These are phyloP conservation scores for Hypoxylon sp. DNA, from an alignment of 2,329 filamentous ascomycete genomes.

Conservation along the genomic window DNA sequence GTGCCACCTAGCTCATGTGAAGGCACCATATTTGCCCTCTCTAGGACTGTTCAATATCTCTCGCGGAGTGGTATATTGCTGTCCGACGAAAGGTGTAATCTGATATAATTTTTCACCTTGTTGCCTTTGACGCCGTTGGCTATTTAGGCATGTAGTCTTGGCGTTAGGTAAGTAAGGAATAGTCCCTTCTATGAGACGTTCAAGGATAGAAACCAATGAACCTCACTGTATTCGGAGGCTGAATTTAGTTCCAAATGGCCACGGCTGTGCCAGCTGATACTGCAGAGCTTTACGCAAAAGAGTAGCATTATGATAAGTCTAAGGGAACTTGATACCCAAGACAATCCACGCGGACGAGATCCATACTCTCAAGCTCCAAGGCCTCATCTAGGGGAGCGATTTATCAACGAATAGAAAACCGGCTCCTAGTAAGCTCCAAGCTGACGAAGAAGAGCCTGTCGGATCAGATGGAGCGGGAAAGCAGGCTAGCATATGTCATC, in stretches of 20 bases:
- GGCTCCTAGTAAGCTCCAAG: constrained; percentile 4
- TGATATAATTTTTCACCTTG: background rate
- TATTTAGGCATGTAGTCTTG: background rate
- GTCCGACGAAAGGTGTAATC: background rate
- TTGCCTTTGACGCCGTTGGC: background rate
- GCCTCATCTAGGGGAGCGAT: background rate
- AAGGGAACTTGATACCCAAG: background rate
- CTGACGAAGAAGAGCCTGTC: constrained; percentile 9
- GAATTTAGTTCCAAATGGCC: background rate
- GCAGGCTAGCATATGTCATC: constrained; percentile 7
- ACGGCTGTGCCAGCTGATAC: background rate
- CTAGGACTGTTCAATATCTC: background rate
- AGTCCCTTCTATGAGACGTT: background rate
- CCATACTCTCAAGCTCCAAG: background rate
- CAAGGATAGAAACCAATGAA: background rate
- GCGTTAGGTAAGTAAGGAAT: background rate
- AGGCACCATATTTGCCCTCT: background rate
- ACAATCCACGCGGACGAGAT: too few species aligned
- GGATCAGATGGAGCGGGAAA: constrained; percentile 27
- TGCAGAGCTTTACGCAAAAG: background rate
- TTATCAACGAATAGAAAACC: constrained; percentile 18
- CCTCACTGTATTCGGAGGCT: background rate
- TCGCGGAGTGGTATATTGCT: background rate
- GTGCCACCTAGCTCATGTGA: background rate
- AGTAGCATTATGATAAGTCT: background rate